Evolutionary conservation across 2,329 filamentous ascomycete genomes (phyloP), one percentile per base, ranked within the genome.

Genomic region (Helicocarpus griseus): DNA sequence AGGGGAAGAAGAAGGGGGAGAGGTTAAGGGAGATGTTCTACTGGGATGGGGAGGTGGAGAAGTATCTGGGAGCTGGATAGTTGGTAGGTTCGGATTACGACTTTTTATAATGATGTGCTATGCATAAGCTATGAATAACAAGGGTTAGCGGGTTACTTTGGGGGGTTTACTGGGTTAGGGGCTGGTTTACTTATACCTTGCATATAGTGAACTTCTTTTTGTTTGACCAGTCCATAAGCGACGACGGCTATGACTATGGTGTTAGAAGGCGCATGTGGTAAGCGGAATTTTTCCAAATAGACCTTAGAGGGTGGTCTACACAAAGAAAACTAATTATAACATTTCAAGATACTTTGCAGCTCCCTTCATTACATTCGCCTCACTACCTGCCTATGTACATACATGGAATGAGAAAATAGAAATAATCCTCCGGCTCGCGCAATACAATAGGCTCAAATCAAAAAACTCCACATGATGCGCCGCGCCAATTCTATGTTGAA

Each of bases 11-110:
- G 64, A 82, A 75, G 55, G 75, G 77, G 17, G 79, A 86, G 54
- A 81, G 71, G 60, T 65, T 95, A 53, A 77, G 82, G 57, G 75
- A 81, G 58, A 76, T 87, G 69, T 85, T 95, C 56, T 91, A 87
- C 67, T 77, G 80, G 19, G 83, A 80, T 57, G 78, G 86, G n/a
- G 85, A 91, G 57, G 72, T 94, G 50, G 81, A 89, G 60, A 81
- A 77, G 62, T 93, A 94, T 64, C 68, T 94, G 17, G 79, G 82
- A 24, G 13, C 4, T n/a, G 40, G n/a, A 43, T 36, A n/a, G n/a
- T n/a, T n/a, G n/a, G n/a, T n/a, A n/a, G n/a, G n/a, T 35, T 35
- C 6, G 3, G 29, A 33, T 35, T 35, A 11, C n/a, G n/a, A n/a
- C 5, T 35, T 35, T 35, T 35, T 14, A 11, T 35, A 11, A 14